Evolutionary conservation across 371 early-diverging fungal species (phyloP), one percentile per base, ranked within the genome.

Genomic region (Mortierella sp.): DNA sequence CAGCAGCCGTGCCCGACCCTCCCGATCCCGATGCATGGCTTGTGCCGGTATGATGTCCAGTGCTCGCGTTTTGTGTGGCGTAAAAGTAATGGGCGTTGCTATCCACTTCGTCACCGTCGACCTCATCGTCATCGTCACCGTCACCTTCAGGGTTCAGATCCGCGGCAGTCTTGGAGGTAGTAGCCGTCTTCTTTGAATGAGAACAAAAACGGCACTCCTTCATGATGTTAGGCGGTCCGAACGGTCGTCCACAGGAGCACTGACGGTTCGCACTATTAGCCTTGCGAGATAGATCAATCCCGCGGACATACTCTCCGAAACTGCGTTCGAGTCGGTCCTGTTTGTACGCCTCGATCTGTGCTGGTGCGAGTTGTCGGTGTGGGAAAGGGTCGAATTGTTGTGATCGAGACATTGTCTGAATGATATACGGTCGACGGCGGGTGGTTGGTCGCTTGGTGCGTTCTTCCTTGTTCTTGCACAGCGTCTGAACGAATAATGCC

Each of bases 401-500:
- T 16, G 26, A 48, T 26, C 63, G 70, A 39, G 71, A 65, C 41
- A 66, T 44, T 61, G 43, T 67, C 52, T 67, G 45, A 63, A 76
- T 72, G 77, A 86, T 13, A 86, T 85, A 44, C 81, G 73, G 68
- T 87, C 88, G 64, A 82, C 74, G 68, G 77, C 85, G 41, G 73
- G 70, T 29, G 86, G 77, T 55, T 80, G 79, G 68, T 69, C 73
- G 45, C 85, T 78, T 86, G 2, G 87, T 65, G 2, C 34, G 22
- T 19, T 58, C 26, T 53, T 76, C 74, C 47, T 80, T 79, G 37
- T 71, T 73, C 52, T 90, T 88, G 37, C 87, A 89, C 24, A 93
- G 63, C 2, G 91, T 89, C 52, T 90, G 81, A 41, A 91, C 85
- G 76, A 93, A 92, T 0, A 87, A 87, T 1, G 93, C 93, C 91